Conservation (phyloP, 192 early-diverging fungal species). For the Funneliformis geosporum region DNA sequence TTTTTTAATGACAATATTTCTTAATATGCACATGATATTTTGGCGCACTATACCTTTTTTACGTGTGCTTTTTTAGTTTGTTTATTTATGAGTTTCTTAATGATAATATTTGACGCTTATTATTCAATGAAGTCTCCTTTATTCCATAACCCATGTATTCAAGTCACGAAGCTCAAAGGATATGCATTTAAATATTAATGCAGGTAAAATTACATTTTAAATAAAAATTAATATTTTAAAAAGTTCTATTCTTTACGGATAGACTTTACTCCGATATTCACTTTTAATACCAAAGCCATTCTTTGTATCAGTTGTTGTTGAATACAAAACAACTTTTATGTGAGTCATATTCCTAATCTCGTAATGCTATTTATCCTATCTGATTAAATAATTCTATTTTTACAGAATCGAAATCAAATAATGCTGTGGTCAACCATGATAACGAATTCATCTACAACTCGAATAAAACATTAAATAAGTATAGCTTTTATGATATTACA, state of each 20-base stretch:
- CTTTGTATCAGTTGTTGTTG: neutral
- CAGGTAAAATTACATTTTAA: neutral
- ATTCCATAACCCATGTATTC: neutral
- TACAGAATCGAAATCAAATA: neutral
- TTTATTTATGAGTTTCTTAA: neutral
- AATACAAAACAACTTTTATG: neutral
- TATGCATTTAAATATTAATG: neutral
- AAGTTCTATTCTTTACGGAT: too few species aligned
- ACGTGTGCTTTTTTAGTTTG: neutral
- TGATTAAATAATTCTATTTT: too few species aligned
- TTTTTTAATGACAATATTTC: neutral
- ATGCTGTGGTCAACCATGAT: neutral
- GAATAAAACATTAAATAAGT: neutral
- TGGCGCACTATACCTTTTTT: neutral
- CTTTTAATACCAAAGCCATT: neutral
- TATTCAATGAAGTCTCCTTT: neutral
- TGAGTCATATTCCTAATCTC: neutral
- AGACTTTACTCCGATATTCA: neutral
- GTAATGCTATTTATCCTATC: too few species aligned
- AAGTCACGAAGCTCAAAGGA: neutral
- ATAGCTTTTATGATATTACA: neutral
- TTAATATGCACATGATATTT: neutral
- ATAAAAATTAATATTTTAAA: too few species aligned
- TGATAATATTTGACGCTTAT: neutral
- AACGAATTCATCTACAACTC: neutral